Evolutionary conservation across 805 yeast species (phyloP).

Genomic region (Dipodascus albidus): DNA sequence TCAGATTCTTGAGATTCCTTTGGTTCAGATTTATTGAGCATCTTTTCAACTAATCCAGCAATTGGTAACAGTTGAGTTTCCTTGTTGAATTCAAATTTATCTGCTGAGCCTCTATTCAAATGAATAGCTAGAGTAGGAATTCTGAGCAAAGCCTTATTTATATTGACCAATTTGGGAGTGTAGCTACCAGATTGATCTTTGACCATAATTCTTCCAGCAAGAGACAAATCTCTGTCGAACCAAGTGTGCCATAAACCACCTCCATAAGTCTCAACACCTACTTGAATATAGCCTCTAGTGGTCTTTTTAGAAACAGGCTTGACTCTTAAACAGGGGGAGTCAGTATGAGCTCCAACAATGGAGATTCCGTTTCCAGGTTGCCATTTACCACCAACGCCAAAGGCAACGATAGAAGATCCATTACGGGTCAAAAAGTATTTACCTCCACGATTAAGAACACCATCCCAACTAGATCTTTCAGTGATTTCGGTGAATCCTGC

Average conservation of each 20-base stretch:
- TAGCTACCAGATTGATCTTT: conserved; percentile 36
- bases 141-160: conserved; percentile 73
- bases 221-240: conserved; percentile 87
- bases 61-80: conserved; percentile 82
- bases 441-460: conserved; percentile 38
- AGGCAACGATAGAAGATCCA: conserved; percentile 79
- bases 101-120: conserved; percentile 56
- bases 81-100: conserved; percentile 76
- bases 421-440: conserved; percentile 85
- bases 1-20: conserved; percentile 12
- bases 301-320: conserved; percentile 72
- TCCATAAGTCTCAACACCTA: conserved; percentile 91
- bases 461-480: conserved; percentile 65
- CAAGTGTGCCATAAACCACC: conserved; percentile 96
- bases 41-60: conserved; percentile 46
- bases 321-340: conserved; percentile 81
- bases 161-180: conserved; percentile 60
- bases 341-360: conserved; percentile 93
- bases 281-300: conserved; percentile 69
- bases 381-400: conserved; percentile 67
- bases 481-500: conserved; percentile 66
- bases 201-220: conserved; percentile 87
- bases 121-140: conserved; percentile 95
- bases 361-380: conserved; percentile 71
- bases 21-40: conserved; percentile 22